Conservation (phyloP, 495 filamentous ascomycete species). For the Penicillium samsonianum region DNA sequence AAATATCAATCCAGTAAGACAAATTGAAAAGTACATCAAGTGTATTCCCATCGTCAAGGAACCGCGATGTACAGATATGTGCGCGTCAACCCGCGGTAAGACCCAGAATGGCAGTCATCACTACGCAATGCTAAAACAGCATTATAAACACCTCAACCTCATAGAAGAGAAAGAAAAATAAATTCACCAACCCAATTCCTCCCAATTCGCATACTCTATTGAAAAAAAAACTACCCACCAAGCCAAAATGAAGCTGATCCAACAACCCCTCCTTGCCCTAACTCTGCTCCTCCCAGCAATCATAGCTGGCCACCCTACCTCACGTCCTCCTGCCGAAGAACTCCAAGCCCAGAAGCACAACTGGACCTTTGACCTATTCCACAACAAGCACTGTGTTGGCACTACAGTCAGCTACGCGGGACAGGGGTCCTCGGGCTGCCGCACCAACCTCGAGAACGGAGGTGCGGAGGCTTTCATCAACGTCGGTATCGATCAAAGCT, state of each 20-base stretch:
- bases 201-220: neutral
- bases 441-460: constrained; percentile 5
- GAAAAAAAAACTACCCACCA: neutral
- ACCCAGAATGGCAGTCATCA: constrained; percentile 1
- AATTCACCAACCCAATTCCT: neutral
- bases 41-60: neutral
- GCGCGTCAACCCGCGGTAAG: constrained; percentile 5
- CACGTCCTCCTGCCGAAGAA: neutral
- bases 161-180: neutral
- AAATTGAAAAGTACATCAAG: neutral
- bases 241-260: constrained; percentile 1
- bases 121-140: neutral
- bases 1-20: neutral
- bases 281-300: neutral
- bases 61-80: no score
- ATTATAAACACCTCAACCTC: neutral
- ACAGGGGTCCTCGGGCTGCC: constrained; percentile 12
- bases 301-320: neutral
- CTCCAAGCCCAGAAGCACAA: neutral
- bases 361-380: constrained; percentile 21
- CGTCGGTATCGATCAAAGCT: constrained; percentile 13
- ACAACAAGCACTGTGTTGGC: constrained; percentile 11
- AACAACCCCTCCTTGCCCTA: neutral
- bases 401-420: constrained; percentile 7
- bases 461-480: constrained; percentile 7